Evolutionary conservation across 2,329 filamentous ascomycete genomes (phyloP).

Genomic region (Trichoderma cornu-damae): DNA sequence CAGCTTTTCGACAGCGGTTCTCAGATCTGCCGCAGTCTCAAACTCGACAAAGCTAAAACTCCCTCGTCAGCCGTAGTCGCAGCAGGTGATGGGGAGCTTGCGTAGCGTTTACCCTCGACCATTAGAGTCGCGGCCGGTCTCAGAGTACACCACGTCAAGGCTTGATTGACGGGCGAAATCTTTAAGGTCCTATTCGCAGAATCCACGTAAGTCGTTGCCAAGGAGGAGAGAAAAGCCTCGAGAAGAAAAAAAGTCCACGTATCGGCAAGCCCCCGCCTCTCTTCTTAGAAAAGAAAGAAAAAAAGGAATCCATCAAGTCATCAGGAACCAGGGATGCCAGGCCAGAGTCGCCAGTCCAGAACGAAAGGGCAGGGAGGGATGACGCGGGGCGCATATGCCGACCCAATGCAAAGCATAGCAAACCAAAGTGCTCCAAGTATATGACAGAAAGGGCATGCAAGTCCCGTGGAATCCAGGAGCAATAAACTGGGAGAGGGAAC

Average conservation of each 20-base stretch:
- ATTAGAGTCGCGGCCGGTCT: slow-evolving; percentile 87
- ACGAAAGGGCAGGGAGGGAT: slow-evolving; percentile 10
- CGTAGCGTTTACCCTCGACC: slow-evolving; percentile 71
- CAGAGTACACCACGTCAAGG: slow-evolving; percentile 96
- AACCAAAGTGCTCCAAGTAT: slow-evolving; percentile 30
- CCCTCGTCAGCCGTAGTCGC: slow-evolving; percentile 19
- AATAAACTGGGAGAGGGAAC: slow-evolving; percentile 61
- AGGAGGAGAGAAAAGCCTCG: slow-evolving; percentile 38
- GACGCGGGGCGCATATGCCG: slow-evolving; percentile 21
- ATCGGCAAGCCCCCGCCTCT: slow-evolving; percentile 33
- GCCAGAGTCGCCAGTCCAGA: slow-evolving; percentile 27
- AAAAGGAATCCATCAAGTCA: slow-evolving; percentile 32
- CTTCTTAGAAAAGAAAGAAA: no score
- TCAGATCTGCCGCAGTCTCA: slow-evolving; percentile 84
- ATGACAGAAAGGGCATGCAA: slow-evolving; percentile 27
- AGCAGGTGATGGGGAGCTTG: background rate
- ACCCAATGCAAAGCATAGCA: slow-evolving; percentile 24
- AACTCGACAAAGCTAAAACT: slow-evolving; percentile 85
- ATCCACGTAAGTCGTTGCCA: slow-evolving; percentile 73
- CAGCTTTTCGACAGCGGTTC: slow-evolving; percentile 89
- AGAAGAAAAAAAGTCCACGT: slow-evolving; percentile 28
- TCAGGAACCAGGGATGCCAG: slow-evolving; percentile 30
- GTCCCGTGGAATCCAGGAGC: slow-evolving; percentile 42
- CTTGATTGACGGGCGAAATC: slow-evolving; percentile 97
- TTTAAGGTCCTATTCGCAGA: slow-evolving; percentile 93